Conservation (phyloP, 768 basidiomycete species). For the Hysterangium stoloniferum region DNA sequence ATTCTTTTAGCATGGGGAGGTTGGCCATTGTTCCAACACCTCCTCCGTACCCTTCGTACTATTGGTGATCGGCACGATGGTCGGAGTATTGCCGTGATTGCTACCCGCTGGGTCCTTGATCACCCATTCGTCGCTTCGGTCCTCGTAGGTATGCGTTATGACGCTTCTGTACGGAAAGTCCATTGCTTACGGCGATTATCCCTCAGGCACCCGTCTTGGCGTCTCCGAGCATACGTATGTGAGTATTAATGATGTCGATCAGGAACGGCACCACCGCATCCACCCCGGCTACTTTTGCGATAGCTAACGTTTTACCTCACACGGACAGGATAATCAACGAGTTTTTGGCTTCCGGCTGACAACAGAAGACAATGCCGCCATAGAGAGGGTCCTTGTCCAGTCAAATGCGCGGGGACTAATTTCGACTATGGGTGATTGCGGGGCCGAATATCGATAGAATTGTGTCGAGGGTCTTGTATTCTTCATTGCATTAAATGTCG, state of each 20-base stretch:
- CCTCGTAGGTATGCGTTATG: slow-evolving; percentile 77
- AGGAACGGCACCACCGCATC: slow-evolving; percentile 4
- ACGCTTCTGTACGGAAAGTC: too few relatives aligned
- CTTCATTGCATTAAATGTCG: too few relatives aligned
- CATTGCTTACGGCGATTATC: slow-evolving; percentile 8
- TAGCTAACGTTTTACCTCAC: not conserved
- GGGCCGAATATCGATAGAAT: slow-evolving; percentile 72
- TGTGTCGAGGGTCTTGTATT: too few relatives aligned
- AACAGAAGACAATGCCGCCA: slow-evolving; percentile 48
- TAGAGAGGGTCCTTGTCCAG: slow-evolving; percentile 52
- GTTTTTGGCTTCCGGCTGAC: slow-evolving; percentile 54
- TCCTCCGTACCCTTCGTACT: slow-evolving; percentile 49
- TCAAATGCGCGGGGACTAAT: slow-evolving; percentile 62
- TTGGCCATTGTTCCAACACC: slow-evolving; percentile 67
- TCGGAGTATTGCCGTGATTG: slow-evolving; percentile 67
- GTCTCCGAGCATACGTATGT: slow-evolving; percentile 58
- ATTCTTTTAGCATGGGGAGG: slow-evolving; percentile 73
- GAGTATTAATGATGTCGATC: not conserved
- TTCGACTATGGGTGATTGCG: slow-evolving; percentile 71
- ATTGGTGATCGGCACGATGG: slow-evolving; percentile 62
- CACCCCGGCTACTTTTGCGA: not conserved
- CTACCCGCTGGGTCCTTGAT: slow-evolving; percentile 78
- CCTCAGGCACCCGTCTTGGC: slow-evolving; percentile 63
- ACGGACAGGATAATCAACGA: slow-evolving; percentile 44
- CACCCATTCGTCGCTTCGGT: slow-evolving; percentile 70